Percentiles rank a stretch among this genome's conserved stretches.
phyloP scores from a whole-genome alignment of 495 filamentous ascomycete species.

The Filosporella fistucella region DNA sequence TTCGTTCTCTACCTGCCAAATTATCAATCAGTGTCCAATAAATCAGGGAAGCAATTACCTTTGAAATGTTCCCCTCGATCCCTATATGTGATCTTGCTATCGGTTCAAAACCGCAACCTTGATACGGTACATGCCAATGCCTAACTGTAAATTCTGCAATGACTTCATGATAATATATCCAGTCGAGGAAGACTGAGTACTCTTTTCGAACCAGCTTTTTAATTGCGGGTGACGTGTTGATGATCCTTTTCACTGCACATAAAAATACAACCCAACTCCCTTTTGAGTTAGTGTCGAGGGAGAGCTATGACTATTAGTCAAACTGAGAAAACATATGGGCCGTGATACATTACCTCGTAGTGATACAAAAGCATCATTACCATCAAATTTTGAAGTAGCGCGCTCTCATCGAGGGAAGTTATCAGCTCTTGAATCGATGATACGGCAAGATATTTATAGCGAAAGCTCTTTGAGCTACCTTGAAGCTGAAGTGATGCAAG shows the following conservation, averaged over 20 bases:
- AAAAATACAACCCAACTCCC: slow-evolving; percentile 18
- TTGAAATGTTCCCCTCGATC: slow-evolving; percentile 8
- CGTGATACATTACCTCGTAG: slow-evolving; percentile 17
- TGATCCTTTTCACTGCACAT: slow-evolving; percentile 22
- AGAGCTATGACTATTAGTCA: slow-evolving; percentile 11
- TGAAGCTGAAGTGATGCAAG: slow-evolving; percentile 22
- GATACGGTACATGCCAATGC: slow-evolving; percentile 18
- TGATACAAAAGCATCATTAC: slow-evolving; percentile 24
- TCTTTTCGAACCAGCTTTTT: slow-evolving; percentile 20
- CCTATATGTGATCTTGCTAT: slow-evolving; percentile 18
- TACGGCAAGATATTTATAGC: slow-evolving; percentile 19
- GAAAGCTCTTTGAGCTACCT: slow-evolving; percentile 18
- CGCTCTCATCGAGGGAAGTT: slow-evolving; percentile 11
- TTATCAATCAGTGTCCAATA: slow-evolving; percentile 11
- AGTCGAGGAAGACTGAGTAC: slow-evolving; percentile 23
- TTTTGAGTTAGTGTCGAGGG: slow-evolving; percentile 18
- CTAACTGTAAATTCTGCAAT: slow-evolving; percentile 21
- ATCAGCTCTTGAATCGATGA: slow-evolving; percentile 16
- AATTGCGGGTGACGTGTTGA: slow-evolving; percentile 20
- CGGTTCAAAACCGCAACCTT: slow-evolving; percentile 19
- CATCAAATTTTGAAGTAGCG: slow-evolving; percentile 21
- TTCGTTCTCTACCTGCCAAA: slow-evolving; percentile 13
- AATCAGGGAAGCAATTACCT: slow-evolving; percentile 7
- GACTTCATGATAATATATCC: slow-evolving; percentile 22
- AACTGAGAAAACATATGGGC: neutral